Evolutionary conservation across 148 eudicot genomes (phyloP), one percentile per base, ranked within the genome.

Genomic region (Oxyria digyna): DNA sequence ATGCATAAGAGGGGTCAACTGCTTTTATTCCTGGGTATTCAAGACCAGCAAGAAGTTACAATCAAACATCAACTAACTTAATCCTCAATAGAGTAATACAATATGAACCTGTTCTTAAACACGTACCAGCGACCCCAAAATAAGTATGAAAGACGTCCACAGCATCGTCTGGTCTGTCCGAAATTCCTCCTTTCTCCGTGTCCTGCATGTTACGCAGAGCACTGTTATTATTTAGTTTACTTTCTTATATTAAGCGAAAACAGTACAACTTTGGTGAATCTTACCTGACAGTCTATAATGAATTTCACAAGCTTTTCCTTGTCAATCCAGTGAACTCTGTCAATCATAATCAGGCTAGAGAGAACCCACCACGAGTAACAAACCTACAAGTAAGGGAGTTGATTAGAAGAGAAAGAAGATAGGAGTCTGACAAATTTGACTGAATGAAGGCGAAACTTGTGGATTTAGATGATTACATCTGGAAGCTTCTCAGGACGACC

Each of bases 301-400:
- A 87, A 92, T 43, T 82, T 77, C 67, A 81, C 79, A 75, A 92
- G 96, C 79, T 85, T 89, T 63, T 78, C 83, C 77, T 80, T 85
- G 80, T 89, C 96, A 81, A 92, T 92, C 98, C 98, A 92, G 77
- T 92, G 96, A 77, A 87, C 98, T 79, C 94, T 79, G 72, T 89
- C 96, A 1, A 92, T 92, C 79, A 92, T 89, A 71, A 86, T 89
- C 74, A 92, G 83, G 81, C 98, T 92, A 71, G 96, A 87, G 57
- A 92, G 94, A 31, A 92, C 98, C 96, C 98, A 92, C 98, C 98
- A 92, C 12, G 96, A 92, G 77, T 92, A 92, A 77, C 98, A 92
- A 20, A 91, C 97, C 97, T 91, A 73, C 32, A 76, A 67, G 57
- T 20, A 29, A n/a, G 0, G 26, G 18, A 59, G n/a, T 26, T 43